phyloP scores from a whole-genome alignment of 805 yeast genomes.

The Starmerella sp. region DNA sequence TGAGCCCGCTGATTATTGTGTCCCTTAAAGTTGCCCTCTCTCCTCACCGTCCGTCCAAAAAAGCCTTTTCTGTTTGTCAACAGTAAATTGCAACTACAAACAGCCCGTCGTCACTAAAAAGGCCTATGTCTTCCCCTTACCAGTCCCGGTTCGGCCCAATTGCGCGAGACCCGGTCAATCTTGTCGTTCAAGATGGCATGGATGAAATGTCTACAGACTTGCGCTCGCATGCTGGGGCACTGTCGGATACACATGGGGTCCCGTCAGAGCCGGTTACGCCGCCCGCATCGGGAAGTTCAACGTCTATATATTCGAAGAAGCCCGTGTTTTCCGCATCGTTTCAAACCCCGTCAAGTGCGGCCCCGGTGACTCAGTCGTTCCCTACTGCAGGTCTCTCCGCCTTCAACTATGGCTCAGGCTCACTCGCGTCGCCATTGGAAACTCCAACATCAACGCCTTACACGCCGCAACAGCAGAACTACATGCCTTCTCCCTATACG shows the following conservation, averaged over 20 bases:
- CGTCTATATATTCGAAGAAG: constrained; percentile 2
- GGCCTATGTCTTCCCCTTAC: constrained; percentile 6
- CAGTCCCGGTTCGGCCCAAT: neutral
- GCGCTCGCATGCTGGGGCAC: neutral
- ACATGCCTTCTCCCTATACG: neutral
- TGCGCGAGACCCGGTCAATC: neutral
- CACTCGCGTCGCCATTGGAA: constrained; percentile 1
- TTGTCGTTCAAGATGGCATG: neutral
- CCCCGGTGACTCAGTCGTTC: neutral
- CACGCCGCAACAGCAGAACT: constrained; percentile 1
- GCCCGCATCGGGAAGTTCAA: constrained; percentile 8
- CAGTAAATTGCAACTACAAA: neutral
- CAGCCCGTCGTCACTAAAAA: neutral
- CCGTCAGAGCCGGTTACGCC: constrained; percentile 17
- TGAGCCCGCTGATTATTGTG: neutral
- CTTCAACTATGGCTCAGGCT: neutral
- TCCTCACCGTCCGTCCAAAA: neutral
- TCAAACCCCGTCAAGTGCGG: neutral
- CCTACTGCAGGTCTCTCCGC: neutral
- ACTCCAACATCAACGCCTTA: neutral
- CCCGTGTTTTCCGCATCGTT: neutral
- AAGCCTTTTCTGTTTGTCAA: neutral
- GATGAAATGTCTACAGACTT: neutral
- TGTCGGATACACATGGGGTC: neutral
- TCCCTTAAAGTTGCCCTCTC: neutral